Percentiles rank a stretch among this genome's conserved stretches.
Conservation (phyloP, 225 moss, liverwort and hornwort genomes). For the Neckera pumila region DNA sequence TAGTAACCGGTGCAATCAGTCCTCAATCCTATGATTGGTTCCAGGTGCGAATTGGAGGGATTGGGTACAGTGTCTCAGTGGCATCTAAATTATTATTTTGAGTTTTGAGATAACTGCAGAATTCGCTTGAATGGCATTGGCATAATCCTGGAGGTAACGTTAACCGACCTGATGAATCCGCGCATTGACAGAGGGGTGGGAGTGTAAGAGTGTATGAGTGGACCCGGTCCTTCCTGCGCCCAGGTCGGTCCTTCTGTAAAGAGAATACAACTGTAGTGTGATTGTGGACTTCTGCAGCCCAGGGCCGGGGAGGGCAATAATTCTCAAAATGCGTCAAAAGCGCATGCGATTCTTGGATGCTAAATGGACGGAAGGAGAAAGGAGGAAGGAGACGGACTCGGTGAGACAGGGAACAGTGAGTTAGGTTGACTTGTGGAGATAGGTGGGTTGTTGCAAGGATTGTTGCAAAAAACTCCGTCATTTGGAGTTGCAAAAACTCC, state of each 20-base stretch:
- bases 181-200: not conserved
- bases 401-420: not conserved
- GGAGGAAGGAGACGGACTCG: not conserved
- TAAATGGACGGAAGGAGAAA: not conserved
- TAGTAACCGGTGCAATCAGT: not conserved
- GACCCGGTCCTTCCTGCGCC: not conserved
- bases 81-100: not conserved
- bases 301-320: constrained; percentile 5
- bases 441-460: not conserved
- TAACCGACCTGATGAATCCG: not conserved
- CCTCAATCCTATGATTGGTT: not conserved
- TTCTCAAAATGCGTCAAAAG: not conserved
- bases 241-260: not conserved
- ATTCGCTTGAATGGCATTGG: not conserved
- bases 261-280: not conserved
- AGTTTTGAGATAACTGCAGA: not conserved
- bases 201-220: not conserved
- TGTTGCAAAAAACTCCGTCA: not conserved
- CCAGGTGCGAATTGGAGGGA: not conserved
- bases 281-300: not conserved
- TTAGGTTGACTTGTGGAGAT: not conserved
- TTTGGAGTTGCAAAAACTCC: not conserved
- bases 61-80: not conserved
- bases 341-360: not conserved
- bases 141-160: not conserved